Evolutionary conservation across 2,329 filamentous ascomycete species (phyloP), one percentile per base, ranked within the genome.

Genomic region (Colletotrichum costaricense): DNA sequence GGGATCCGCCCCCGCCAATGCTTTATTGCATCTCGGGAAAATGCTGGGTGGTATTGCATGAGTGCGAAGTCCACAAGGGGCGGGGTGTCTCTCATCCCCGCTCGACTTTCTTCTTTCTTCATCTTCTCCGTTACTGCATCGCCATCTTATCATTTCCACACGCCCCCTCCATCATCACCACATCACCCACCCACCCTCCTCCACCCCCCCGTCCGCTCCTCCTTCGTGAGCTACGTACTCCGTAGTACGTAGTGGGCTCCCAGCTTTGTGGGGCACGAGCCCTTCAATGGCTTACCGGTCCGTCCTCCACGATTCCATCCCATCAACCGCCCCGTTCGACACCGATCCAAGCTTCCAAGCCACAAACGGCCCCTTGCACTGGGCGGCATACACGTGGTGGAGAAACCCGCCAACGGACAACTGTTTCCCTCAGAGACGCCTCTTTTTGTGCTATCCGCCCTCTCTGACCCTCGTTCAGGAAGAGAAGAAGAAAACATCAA

Each of bases 281-380:
- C 46, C 55, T 42, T 70, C 70, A 22, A 69, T 64, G 70, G 70
- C 49, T 64, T 60, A 62, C 59, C 70, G 70, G 70, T 35, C 70
- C 70, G 70, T 59, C 30, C 59, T 73, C 70, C 67, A 69, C 54
- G 33, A 73, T 56, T 24, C 42, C 66, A 73, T 60, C 46, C 66
- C 56, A 30, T 60, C 52, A 38, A 30, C 65, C 38, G 38, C 33
- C 33, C n/a, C 56, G 19, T 59, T 28, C 30, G 22, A 49, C 26
- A 67, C 57, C 58, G 64, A 72, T 69, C 66, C 57, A 72, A 64
- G 33, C 58, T 56, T 38, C 38, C 33, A 63, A 63, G 58, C 63
- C 69, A 63, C 65, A 56, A 52, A 42, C 54, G 16, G 24, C 65
- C 65, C 65, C 65, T 69, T 72, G 65, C 65, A 63, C 58, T 24